Evolutionary conservation across 2,329 filamentous ascomycete species (phyloP), one percentile per base, ranked within the genome.

Genomic region (Colletotrichum liriopes): DNA sequence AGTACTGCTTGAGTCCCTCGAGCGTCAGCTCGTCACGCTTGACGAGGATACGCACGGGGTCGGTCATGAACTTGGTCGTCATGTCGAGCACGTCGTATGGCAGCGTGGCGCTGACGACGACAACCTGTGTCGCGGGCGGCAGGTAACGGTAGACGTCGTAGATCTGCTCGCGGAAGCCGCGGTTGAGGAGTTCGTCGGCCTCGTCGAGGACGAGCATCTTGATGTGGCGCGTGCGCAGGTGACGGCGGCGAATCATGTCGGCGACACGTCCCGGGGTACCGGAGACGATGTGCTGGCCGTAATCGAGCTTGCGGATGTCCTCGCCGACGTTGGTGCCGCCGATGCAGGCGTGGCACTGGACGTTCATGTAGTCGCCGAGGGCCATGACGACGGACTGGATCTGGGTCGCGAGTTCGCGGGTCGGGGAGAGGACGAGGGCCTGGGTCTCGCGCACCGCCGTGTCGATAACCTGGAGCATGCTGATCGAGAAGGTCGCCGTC

Each of bases 331-430:
- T 98, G 76, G 96, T 99, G 73, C 96, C 96, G 77, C 96, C 96
- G 79, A 99, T 98, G 84, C 96, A 99, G 72, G 96, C 96, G 79
- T 99, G 96, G 85, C 96, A 99, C 84, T 99, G 95, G 4, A 99
- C 94, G 81, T 98, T 98, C 96, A 99, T 98, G 88, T 98, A 99
- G 84, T 99, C 96, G 76, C 96, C 96, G n/a, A 99, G 90, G n/a
- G 96, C 96, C 92, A 98, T 97, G 77, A 99, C 93, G 72, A 99
- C 96, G 45, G 94, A 98, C 85, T 99, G 96, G 76, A 99, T 99
- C 85, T 99, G 96, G 37, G 96, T 98, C 56, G 96, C 96, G 75
- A 99, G 88, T 89, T 99, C 96, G 81, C 96, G 94, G 26, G 96
- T 98, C 2, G 96, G 96, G 5, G 96, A 98, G 11, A 99, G 91